A percentile compares a stretch with the other conserved stretches of the same genome.
phyloP scores from a whole-genome alignment of 192 early-diverging fungal species.

The Backusella liffmaniae region DNA sequence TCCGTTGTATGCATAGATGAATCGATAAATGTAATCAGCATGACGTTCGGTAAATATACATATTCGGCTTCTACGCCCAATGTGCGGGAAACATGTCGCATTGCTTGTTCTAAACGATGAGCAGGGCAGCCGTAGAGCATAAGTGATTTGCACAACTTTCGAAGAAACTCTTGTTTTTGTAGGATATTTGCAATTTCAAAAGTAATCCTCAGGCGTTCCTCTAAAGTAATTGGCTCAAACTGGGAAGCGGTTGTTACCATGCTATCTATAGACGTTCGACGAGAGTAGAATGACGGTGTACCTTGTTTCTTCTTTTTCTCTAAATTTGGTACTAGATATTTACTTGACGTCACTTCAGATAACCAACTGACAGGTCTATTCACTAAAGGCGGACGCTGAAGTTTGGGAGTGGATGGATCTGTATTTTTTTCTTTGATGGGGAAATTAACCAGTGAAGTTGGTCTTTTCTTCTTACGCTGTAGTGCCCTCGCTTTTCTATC shows the following conservation, averaged over 20 bases:
- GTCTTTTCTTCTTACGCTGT: background rate
- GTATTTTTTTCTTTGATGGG: background rate
- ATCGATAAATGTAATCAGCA: constrained; percentile 76
- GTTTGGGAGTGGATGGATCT: background rate
- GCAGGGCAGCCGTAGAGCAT: constrained; percentile 70
- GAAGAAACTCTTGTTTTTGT: constrained; percentile 63
- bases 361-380: constrained; percentile 30
- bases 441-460: background rate
- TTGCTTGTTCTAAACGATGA: constrained; percentile 62
- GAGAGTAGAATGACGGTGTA: constrained; percentile 11
- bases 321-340: constrained; percentile 27
- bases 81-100: constrained; percentile 57
- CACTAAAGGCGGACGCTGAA: background rate
- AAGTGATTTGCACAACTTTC: constrained; percentile 58
- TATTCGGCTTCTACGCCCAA: constrained; percentile 65
- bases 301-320: constrained; percentile 18
- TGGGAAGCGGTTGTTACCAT: constrained; percentile 31
- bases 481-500: background rate
- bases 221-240: constrained; percentile 34
- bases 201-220: constrained; percentile 50
- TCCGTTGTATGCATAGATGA: constrained; percentile 68
- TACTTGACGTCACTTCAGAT: constrained; percentile 5
- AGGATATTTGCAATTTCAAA: constrained; percentile 66
- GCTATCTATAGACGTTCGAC: constrained; percentile 23
- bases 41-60: constrained; percentile 68